Evolutionary conservation across 2,329 filamentous ascomycete genomes (phyloP).

Genomic region (Chaetoscypha palmicola): DNA sequence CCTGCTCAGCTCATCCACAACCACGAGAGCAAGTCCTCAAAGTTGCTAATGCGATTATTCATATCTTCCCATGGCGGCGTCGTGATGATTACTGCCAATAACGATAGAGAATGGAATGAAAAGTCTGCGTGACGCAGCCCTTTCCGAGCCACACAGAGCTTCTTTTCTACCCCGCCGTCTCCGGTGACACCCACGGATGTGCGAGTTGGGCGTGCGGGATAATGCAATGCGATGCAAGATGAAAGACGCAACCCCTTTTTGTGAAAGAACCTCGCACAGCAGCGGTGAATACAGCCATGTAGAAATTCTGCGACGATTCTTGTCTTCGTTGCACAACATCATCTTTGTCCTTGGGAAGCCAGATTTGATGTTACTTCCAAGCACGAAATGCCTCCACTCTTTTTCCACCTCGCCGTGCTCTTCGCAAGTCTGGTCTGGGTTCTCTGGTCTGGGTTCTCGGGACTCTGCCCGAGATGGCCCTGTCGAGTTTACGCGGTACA

Average conservation of each 20-base stretch:
- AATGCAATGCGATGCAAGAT: slow-evolving; percentile 12
- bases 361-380: not conserved
- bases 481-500: slow-evolving; percentile 1
- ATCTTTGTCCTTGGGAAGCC: not conserved
- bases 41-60: too few relatives aligned
- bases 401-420: not conserved
- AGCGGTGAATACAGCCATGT: slow-evolving; percentile 8
- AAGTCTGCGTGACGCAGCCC: too few relatives aligned
- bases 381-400: not conserved
- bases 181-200: slow-evolving; percentile 4
- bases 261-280: not conserved
- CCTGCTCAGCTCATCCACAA: too few relatives aligned
- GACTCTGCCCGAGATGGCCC: slow-evolving; percentile 11
- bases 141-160: too few relatives aligned
- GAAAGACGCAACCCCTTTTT: slow-evolving; percentile 3
- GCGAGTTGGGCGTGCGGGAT: slow-evolving; percentile 5
- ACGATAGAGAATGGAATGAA: too few relatives aligned
- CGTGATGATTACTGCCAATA: too few relatives aligned
- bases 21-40: too few relatives aligned
- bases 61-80: too few relatives aligned
- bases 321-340: not conserved
- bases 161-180: not conserved
- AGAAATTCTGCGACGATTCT: slow-evolving; percentile 5
- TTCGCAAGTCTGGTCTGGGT: not conserved
- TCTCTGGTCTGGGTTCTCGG: slow-evolving; percentile 9